These are phyloP conservation scores for Coniochaeta prunicola DNA, from an alignment of 2,329 filamentous ascomycete species.

Conservation along the genomic window DNA sequence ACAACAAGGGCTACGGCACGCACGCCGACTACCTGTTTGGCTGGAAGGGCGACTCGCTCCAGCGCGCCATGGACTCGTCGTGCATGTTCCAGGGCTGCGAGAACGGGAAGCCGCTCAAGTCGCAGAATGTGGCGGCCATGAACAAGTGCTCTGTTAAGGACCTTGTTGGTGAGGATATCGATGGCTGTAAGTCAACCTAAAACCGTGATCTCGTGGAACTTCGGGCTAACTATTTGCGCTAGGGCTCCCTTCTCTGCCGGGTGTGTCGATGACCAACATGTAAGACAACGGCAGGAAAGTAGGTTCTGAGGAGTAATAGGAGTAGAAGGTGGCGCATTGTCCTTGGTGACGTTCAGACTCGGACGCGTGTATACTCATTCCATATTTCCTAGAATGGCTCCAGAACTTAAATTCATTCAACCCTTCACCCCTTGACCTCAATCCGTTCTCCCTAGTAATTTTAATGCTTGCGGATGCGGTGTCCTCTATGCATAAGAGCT, in stretches of 20 bases:
- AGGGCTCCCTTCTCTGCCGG: constrained; percentile 1
- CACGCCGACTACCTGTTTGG: constrained; percentile 26
- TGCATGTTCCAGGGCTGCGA: constrained; percentile 25
- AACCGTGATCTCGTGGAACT: not conserved
- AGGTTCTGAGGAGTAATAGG: not conserved
- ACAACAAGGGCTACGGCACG: constrained; percentile 19
- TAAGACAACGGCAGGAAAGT: not conserved
- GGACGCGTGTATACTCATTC: not conserved
- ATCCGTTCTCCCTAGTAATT: too few relatives aligned
- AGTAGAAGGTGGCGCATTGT: not conserved
- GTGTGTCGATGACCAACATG: not conserved
- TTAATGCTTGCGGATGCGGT: too few relatives aligned
- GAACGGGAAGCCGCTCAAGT: constrained; percentile 21
- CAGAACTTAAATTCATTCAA: too few relatives aligned
- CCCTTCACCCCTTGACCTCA: too few relatives aligned
- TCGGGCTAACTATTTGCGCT: not conserved
- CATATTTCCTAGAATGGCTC: not conserved
- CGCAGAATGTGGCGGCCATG: constrained; percentile 23
- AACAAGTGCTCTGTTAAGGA: constrained; percentile 22
- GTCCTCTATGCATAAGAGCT: too few relatives aligned
- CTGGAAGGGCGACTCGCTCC: constrained; percentile 24
- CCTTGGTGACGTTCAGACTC: not conserved
- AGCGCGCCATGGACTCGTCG: constrained; percentile 21
- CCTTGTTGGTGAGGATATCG: constrained; percentile 21
- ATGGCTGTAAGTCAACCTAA: constrained; percentile 16